Base-by-base conservation (phyloP, 192 early-diverging fungal genomes). In the Funneliformis geosporum region DNA sequence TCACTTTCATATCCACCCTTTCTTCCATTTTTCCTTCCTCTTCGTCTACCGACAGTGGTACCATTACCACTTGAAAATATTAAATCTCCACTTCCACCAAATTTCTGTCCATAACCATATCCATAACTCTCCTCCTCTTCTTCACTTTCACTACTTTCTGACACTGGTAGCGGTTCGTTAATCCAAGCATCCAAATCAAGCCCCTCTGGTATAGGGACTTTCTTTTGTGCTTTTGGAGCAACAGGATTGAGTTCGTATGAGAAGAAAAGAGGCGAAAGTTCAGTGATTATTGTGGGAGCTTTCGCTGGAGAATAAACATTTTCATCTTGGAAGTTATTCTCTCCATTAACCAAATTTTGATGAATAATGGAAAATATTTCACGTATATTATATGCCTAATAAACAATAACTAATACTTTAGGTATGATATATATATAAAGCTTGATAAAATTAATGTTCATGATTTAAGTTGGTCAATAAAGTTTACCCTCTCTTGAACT, bases 221-320 rank as follows among this genome's bases (percentile, higher is more conserved):
- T 93, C 76, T 88, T 89, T 84, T 99, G 97, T 0, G 97, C 97
- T 55, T 93, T 94, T 4, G 92, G 88, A 16, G 94, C 94, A 0
- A 99, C 95, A 2, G 96, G 96, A 70, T 96, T 97, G 18, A 99
- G 87, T 60, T 96, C 97, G 68, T 93, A 94, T 10, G 83, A 87
- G 75, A 94, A 90, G 81, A 93, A 97, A 42, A 95, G 75, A 16
- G 80, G 81, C 8, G 87, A 85, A n/a, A 96, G 84, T 8, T 90
- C 88, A 55, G 83, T 78, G 50, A 92, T 84, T 42, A 93, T 69
- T 2, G 76, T 69, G 40, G 90, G 89, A 4, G 88, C 66, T 46
- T 85, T 83, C 5, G 69, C 71, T 1, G 79, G 81, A 4, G 84
- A 73, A 40, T 74, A 66, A 40, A 8, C 8, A 25, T 75, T 64